Evolutionary conservation across 805 yeast genomes (phyloP).

Genomic region (Hanseniaspora lachancei): DNA sequence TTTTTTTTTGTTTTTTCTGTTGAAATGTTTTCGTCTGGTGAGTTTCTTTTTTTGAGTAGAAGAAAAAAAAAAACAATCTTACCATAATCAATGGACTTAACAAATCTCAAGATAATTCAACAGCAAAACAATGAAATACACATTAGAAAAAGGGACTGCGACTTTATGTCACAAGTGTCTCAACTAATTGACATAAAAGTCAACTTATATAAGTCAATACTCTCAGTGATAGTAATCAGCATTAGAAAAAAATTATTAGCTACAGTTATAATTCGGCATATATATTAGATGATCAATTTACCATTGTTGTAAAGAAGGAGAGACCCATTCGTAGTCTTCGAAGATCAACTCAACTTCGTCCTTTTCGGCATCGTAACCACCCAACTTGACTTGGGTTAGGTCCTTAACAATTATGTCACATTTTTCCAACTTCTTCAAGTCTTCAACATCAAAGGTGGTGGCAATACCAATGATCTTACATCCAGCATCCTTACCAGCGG

Average conservation of each 20-base stretch:
- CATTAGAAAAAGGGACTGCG: no score
- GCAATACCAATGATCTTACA: slow-evolving; percentile 75
- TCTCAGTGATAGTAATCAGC: no score
- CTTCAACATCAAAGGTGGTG: slow-evolving; percentile 59
- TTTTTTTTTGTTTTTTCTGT: no score
- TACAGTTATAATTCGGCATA: background rate
- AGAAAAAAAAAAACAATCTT: no score
- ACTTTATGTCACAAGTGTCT: no score
- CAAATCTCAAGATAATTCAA: no score
- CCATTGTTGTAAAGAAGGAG: slow-evolving; percentile 28
- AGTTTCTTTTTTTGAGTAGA: no score
- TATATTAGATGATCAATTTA: slow-evolving; percentile 14
- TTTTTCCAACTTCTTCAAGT: slow-evolving; percentile 52
- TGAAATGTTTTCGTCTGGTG: no score
- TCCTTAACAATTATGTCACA: slow-evolving; percentile 73
- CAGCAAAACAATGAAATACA: no score
- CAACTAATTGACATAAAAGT: no score
- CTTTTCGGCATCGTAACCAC: slow-evolving; percentile 36
- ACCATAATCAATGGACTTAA: no score
- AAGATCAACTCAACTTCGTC: slow-evolving; percentile 30
- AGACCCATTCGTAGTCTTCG: slow-evolving; percentile 29
- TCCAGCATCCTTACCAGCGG: slow-evolving; percentile 74
- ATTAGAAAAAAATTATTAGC: background rate
- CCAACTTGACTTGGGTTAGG: slow-evolving; percentile 48
- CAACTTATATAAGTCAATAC: no score